These are phyloP conservation scores for Fraxinus americana DNA, from an alignment of 257 asterid species.

Conservation along the genomic window DNA sequence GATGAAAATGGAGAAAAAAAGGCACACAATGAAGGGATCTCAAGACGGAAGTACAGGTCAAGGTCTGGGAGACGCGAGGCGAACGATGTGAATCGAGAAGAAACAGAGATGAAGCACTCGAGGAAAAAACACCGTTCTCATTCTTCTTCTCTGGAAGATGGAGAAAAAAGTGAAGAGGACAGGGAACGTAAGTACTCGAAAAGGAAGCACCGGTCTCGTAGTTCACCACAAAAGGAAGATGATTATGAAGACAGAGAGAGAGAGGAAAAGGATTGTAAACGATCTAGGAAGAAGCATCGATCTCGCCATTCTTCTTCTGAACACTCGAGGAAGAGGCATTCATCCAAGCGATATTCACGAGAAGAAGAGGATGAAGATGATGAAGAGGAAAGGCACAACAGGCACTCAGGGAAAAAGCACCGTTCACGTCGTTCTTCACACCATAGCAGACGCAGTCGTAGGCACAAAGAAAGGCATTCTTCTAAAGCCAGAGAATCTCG, in stretches of 20 bases:
- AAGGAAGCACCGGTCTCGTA: conserved; percentile 37
- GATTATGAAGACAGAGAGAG: conserved; percentile 29
- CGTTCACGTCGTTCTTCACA: conserved; percentile 44
- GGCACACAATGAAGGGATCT: conserved; percentile 32
- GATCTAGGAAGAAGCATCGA: conserved; percentile 45
- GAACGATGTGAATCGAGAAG: conserved; percentile 36
- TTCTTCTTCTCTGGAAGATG: conserved; percentile 40
- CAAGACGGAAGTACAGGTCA: conserved; percentile 51
- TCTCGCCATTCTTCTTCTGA: conserved; percentile 40
- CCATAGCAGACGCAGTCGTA: conserved; percentile 40
- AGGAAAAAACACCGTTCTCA: conserved; percentile 36
- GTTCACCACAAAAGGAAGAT: conserved; percentile 28
- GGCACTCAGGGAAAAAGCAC: conserved; percentile 49
- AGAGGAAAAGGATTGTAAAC: conserved; percentile 38
- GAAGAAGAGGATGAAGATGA: conserved; percentile 35
- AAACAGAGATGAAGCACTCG: conserved; percentile 28
- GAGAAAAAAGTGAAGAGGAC: conserved; percentile 39
- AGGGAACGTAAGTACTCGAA: conserved; percentile 33
- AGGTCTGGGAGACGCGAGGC: conserved; percentile 44
- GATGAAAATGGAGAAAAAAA: conserved; percentile 23
- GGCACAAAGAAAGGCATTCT: conserved; percentile 38
- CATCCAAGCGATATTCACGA: conserved; percentile 40
- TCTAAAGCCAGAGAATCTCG: conserved; percentile 43
- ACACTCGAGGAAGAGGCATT: conserved; percentile 47
- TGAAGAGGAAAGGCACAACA: conserved; percentile 29